Percentiles rank a stretch among this genome's conserved stretches.
Evolutionary conservation across 371 early-diverging fungal species (phyloP).

Genomic region (Haplosporangium sp.): DNA sequence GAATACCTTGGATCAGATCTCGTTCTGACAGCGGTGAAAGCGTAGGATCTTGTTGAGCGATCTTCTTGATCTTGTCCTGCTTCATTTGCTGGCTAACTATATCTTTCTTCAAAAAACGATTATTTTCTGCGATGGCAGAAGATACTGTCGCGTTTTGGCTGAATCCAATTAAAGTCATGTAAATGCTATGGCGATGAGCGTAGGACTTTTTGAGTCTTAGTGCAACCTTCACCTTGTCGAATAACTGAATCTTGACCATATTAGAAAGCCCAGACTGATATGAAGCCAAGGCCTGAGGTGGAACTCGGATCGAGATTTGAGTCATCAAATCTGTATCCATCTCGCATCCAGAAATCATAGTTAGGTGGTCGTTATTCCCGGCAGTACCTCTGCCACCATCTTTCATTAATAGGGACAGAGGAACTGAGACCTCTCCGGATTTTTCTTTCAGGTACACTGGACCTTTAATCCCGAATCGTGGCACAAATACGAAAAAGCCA

Average conservation of each 20-base stretch:
- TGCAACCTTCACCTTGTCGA: constrained; percentile 71
- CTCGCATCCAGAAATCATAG: constrained; percentile 33
- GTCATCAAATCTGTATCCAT: constrained; percentile 53
- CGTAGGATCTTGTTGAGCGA: constrained; percentile 27
- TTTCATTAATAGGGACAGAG: constrained; percentile 64
- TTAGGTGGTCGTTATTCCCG: constrained; percentile 10
- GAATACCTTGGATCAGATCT: constrained; percentile 38
- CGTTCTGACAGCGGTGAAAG: constrained; percentile 25
- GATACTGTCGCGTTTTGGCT: constrained; percentile 27
- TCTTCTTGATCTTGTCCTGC: constrained; percentile 31
- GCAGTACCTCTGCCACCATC: background rate
- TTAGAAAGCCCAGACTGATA: constrained; percentile 24
- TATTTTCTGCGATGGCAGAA: background rate
- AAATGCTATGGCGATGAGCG: constrained; percentile 71
- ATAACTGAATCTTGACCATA: constrained; percentile 63
- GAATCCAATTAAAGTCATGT: constrained; percentile 68
- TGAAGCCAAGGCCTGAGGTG: constrained; percentile 5
- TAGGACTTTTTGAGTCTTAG: constrained; percentile 68
- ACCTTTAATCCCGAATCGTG: constrained; percentile 76
- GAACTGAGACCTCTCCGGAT: constrained; percentile 64
- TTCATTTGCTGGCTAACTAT: constrained; percentile 5
- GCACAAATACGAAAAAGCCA: constrained; percentile 80
- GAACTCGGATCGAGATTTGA: constrained; percentile 37
- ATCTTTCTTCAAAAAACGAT: constrained; percentile 15
- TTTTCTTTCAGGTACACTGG: constrained; percentile 75